These are phyloP conservation scores for Leccinum uliginosum DNA, from an alignment of 768 basidiomycete genomes.

Conservation along the genomic window DNA sequence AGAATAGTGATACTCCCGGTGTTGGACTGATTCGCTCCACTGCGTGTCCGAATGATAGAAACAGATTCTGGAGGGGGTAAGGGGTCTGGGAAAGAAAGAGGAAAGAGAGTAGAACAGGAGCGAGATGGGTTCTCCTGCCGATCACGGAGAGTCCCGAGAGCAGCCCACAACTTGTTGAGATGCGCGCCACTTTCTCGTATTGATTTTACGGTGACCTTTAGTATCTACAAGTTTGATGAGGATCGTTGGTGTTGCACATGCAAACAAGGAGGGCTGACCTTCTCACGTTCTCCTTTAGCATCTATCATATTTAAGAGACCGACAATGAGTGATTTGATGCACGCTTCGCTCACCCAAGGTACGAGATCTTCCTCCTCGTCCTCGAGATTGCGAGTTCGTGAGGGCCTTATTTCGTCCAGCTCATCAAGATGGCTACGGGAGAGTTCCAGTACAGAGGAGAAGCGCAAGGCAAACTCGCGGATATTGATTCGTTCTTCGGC, in stretches of 20 bases:
- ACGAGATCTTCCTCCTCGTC: constrained; percentile 36
- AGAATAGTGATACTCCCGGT: constrained; percentile 32
- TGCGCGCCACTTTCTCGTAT: constrained; percentile 51
- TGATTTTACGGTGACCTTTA: constrained; percentile 42
- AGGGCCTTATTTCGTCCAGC: constrained; percentile 49
- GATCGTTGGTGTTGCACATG: not conserved
- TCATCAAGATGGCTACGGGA: constrained; percentile 56
- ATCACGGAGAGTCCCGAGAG: constrained; percentile 47
- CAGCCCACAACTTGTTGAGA: constrained; percentile 59
- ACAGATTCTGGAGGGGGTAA: constrained; percentile 46
- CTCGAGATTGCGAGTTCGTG: constrained; percentile 30
- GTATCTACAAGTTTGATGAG: constrained; percentile 6
- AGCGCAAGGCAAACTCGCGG: constrained; percentile 71
- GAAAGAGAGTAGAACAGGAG: constrained; percentile 6
- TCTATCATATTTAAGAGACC: constrained; percentile 54
- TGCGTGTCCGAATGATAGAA: constrained; percentile 45
- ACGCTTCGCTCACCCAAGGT: constrained; percentile 64
- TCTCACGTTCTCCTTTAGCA: constrained; percentile 38
- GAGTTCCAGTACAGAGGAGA: constrained; percentile 47
- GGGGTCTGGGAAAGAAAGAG: constrained; percentile 52
- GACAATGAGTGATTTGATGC: constrained; percentile 58
- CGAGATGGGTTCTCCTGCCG: constrained; percentile 19
- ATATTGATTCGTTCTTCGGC: constrained; percentile 63
- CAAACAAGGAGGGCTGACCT: constrained; percentile 15
- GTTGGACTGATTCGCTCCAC: constrained; percentile 29